Percentiles rank a stretch among this genome's conserved stretches.
Conservation (phyloP, 345 rosid species). For the Turritis glabra region DNA sequence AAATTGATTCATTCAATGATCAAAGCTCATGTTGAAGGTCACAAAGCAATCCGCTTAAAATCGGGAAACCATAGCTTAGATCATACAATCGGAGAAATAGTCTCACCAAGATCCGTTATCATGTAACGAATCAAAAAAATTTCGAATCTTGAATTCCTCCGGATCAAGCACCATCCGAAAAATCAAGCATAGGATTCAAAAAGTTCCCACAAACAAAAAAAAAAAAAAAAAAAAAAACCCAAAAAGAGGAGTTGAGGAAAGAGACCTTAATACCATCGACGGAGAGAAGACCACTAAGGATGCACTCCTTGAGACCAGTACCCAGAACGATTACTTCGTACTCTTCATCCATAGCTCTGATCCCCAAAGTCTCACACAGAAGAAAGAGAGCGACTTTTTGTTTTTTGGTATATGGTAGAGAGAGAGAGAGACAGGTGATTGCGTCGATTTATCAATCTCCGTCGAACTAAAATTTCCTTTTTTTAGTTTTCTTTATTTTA, state of each 20-base stretch:
- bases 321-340: conserved; percentile 91
- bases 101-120: conserved; percentile 25
- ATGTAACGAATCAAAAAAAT: not conserved
- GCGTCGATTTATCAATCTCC: not conserved
- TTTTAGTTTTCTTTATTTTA: too few species aligned
- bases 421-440: conserved; percentile 19
- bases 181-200: not conserved
- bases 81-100: not conserved
- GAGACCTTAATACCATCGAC: conserved; percentile 95
- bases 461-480: too few species aligned
- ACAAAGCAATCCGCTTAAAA: not conserved
- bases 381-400: not conserved
- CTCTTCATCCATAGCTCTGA: conserved; percentile 79
- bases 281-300: conserved; percentile 98
- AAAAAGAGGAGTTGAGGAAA: not conserved
- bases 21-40: not conserved
- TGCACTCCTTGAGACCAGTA: conserved; percentile 99
- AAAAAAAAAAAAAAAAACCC: too few species aligned
- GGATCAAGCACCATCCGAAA: not conserved
- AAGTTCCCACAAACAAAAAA: not conserved
- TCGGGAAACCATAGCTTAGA: conserved; percentile 2
- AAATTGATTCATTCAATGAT: not conserved
- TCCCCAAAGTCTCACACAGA: conserved; percentile 4
- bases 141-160: not conserved
- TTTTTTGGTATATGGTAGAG: not conserved